Base-by-base conservation (phyloP, 805 yeast genomes). In the Wickerhamomyces silvicola region DNA sequence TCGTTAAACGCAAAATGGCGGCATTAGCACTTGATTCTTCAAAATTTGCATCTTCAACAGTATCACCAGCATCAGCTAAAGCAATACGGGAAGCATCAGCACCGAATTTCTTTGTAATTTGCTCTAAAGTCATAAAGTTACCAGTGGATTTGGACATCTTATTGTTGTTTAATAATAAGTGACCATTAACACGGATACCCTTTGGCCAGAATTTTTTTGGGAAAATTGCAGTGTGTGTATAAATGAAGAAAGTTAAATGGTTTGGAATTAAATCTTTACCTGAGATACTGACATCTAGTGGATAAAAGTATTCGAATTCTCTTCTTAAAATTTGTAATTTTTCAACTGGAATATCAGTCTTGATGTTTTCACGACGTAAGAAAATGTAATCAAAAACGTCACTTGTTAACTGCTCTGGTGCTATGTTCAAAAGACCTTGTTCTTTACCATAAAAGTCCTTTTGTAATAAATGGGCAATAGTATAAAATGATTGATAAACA, bases 131-230 rank as follows among this genome's bases (percentile, higher is more conserved):
- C 78, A 85, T 70, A 58, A 92, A 92, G 68, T 92, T 92, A 64
- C 98, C 98, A 20, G 97, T 90, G 20, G 95, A 82, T 62, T 92
- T 92, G 35, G 97, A 80, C 98, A 92, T 92, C 73, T 92, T 92
- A 50, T 90, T 92, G 57, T 92, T 90, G 68, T 92, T 92, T 59
- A 92, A 74, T 70, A 92, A 62, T 64, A 92, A 74, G 58, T 92
- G 98, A 46, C 98, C 98, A 52, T 92, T 92, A 42, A 84, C 83
- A 64, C 98, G 81, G 43, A 92, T 72, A 59, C 97, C 96, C 48
- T 62, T 72, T 41, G 97, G 98, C 97, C 97, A 92, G 69, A 73
- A 75, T 49, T 72, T 68, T 68, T 78, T 81, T 33, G 92, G 92
- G 81, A 92, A 92, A 35, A 92, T 59, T 11, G 97, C 97, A 47